Conservation (phyloP, 2,329 filamentous ascomycete species). For the Fusarium sp. region DNA sequence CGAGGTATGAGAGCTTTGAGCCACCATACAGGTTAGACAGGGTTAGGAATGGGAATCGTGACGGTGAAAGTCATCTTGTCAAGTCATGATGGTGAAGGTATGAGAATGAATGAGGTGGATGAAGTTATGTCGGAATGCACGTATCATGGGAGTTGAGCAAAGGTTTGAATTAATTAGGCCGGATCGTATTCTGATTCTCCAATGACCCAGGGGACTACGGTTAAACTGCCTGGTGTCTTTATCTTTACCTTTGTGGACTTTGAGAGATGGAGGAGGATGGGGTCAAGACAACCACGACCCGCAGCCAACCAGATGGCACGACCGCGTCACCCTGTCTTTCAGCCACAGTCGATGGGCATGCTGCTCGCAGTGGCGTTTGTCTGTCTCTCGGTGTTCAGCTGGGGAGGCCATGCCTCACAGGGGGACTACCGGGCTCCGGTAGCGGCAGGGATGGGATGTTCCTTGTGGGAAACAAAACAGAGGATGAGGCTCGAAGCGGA, state of each 20-base stretch:
- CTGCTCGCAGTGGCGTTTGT: background rate
- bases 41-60: background rate
- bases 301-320: background rate
- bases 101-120: background rate
- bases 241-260: background rate
- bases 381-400: slow-evolving; percentile 6
- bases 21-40: background rate
- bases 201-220: background rate
- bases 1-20: background rate
- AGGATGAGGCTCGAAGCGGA: background rate
- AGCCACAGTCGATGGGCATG: slow-evolving; percentile 10
- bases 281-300: background rate
- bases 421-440: background rate
- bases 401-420: background rate
- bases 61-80: background rate
- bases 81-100: background rate
- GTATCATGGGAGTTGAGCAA: background rate
- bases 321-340: slow-evolving; percentile 2
- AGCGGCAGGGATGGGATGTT: background rate
- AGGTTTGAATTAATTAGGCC: background rate
- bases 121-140: background rate
- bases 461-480: background rate
- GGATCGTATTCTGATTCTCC: background rate
- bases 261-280: background rate
- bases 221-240: background rate